Evolutionary conservation across 2,329 filamentous ascomycete genomes (phyloP).

Genomic region (Huntiella decipiens): DNA sequence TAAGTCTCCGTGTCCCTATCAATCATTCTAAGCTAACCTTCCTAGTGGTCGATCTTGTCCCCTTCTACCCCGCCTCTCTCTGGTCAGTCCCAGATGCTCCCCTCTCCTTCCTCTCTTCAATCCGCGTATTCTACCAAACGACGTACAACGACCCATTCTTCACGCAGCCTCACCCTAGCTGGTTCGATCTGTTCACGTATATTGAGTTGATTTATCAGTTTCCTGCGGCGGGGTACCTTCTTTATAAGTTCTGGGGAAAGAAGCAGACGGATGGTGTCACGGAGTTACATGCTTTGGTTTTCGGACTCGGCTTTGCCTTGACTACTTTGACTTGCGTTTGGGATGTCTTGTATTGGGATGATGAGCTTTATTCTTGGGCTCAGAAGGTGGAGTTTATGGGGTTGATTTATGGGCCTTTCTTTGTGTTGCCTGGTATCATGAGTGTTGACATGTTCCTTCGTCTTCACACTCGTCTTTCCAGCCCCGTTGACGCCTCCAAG

Average conservation of each 20-base stretch:
- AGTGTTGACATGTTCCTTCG: conserved; percentile 35
- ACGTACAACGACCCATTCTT: conserved; percentile 33
- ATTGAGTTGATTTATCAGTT: conserved; percentile 32
- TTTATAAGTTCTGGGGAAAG: conserved; percentile 20
- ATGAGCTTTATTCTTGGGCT: conserved; percentile 23
- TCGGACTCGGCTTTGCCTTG: conserved; percentile 31
- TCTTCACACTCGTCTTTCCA: conserved; percentile 25
- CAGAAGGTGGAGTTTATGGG: conserved; percentile 28
- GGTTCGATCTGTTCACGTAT: conserved; percentile 32
- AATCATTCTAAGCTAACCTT: not conserved
- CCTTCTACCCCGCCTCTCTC: conserved; percentile 30
- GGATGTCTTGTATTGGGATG: conserved; percentile 31
- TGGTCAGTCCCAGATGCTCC: conserved; percentile 24
- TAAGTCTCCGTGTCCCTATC: conserved; percentile 1
- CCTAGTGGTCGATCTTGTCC: conserved; percentile 33
- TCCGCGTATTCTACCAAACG: conserved; percentile 28
- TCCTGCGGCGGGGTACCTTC: conserved; percentile 30
- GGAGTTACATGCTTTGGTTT: conserved; percentile 33
- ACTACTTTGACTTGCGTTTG: conserved; percentile 32
- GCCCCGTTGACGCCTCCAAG: conserved; percentile 11
- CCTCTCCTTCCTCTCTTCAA: conserved; percentile 26
- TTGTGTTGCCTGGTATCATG: conserved; percentile 26
- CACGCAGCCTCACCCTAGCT: conserved; percentile 22
- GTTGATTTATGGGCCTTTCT: conserved; percentile 32
- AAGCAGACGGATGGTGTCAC: conserved; percentile 16